Evolutionary conservation across 192 early-diverging fungal genomes (phyloP).

Genomic region (Phycomyces blakesleeanus): DNA sequence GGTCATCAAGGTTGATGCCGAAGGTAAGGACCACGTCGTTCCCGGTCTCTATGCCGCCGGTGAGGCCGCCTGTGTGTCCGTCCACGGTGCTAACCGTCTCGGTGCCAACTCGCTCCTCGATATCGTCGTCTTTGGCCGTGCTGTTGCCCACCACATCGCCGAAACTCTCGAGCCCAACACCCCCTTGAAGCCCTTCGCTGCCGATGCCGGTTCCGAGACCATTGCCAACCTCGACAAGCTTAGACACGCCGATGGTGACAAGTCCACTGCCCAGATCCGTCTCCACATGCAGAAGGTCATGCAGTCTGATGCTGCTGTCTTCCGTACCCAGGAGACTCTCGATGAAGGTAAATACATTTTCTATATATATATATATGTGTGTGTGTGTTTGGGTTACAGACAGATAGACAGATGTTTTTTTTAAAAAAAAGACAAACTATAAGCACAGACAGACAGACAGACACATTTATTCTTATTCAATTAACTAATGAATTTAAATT

Average conservation of each 20-base stretch:
- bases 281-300: slow-evolving; percentile 97
- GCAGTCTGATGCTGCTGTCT: slow-evolving; percentile 97
- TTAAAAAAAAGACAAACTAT: too few species aligned
- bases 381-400: too few species aligned
- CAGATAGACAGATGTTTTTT: too few species aligned
- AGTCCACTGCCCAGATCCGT: slow-evolving; percentile 80
- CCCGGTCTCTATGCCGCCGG: slow-evolving; percentile 98
- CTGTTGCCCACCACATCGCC: slow-evolving; percentile 90
- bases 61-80: slow-evolving; percentile 96
- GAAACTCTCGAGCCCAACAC: slow-evolving; percentile 86
- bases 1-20: slow-evolving; percentile 74
- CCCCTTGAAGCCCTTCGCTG: slow-evolving; percentile 76
- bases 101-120: slow-evolving; percentile 98
- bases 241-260: slow-evolving; percentile 76
- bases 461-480: background rate
- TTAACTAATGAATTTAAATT: background rate
- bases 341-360: slow-evolving; percentile 78
- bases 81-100: slow-evolving; percentile 97
- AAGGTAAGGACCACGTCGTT: slow-evolving; percentile 89
- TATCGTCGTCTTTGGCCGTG: slow-evolving; percentile 98
- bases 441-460: too few species aligned
- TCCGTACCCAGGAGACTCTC: slow-evolving; percentile 85
- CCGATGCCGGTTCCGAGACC: slow-evolving; percentile 81
- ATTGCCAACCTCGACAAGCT: slow-evolving; percentile 95
- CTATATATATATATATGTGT: too few species aligned